Percentiles rank a stretch among this genome's conserved stretches.
Evolutionary conservation across 176 grass and related monocot genomes (phyloP).

Genomic region (Aegilops sharonensis): DNA sequence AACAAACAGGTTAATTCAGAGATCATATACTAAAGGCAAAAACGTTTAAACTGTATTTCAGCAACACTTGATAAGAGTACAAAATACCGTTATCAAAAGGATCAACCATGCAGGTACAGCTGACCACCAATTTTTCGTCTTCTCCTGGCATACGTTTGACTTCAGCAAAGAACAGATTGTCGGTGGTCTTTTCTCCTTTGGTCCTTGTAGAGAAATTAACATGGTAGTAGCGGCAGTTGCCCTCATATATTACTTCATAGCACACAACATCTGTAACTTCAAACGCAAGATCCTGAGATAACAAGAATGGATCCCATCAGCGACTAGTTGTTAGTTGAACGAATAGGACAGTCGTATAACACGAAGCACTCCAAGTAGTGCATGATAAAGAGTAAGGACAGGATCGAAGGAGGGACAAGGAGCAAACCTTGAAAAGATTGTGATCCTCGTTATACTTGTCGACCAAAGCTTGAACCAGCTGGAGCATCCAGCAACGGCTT

Average conservation of each 20-base stretch:
- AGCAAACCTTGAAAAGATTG: too few relatives aligned
- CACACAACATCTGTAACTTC: not conserved
- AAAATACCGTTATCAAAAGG: not conserved
- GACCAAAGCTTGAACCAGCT: too few relatives aligned
- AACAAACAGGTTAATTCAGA: not conserved
- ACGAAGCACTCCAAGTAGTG: too few relatives aligned
- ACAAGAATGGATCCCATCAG: not conserved
- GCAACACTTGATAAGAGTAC: not conserved
- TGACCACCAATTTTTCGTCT: not conserved
- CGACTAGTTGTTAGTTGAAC: not conserved
- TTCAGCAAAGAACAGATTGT: not conserved
- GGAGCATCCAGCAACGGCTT: too few relatives aligned
- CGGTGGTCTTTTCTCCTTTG: not conserved
- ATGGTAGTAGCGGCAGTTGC: not conserved
- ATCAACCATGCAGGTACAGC: not conserved
- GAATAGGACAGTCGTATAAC: too few relatives aligned
- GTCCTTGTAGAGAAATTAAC: not conserved
- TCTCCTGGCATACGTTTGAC: not conserved
- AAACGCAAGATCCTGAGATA: not conserved
- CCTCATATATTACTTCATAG: not conserved
- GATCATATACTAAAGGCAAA: not conserved
- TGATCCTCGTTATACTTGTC: too few relatives aligned
- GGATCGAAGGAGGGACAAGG: too few relatives aligned
- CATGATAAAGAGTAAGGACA: too few relatives aligned
- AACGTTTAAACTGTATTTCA: not conserved